Conservation (phyloP, 208 protist species). For the Crithidia brevicula region DNA sequence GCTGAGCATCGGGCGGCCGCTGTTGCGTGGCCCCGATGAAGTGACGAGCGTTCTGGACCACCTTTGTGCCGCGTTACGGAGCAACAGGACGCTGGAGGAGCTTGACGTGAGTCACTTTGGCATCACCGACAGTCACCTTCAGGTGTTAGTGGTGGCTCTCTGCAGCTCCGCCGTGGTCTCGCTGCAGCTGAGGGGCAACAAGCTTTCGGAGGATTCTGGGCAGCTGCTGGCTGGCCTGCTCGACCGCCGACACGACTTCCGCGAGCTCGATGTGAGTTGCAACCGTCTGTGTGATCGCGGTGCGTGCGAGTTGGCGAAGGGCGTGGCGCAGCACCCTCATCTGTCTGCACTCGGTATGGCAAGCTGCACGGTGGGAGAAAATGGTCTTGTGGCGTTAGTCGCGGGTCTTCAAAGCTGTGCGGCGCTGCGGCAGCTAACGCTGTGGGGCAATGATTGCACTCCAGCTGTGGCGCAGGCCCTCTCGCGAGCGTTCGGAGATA, state of each 20-base stretch:
- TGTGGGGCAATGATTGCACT: constrained; percentile 82
- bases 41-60: constrained; percentile 72
- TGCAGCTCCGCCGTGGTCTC: constrained; percentile 42
- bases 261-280: constrained; percentile 53
- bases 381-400: constrained; percentile 52
- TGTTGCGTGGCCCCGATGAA: constrained; percentile 63
- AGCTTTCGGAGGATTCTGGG: constrained; percentile 69
- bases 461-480: constrained; percentile 42
- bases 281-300: constrained; percentile 76
- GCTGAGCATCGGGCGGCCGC: constrained; percentile 69
- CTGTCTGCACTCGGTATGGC: constrained; percentile 44
- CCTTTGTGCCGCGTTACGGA: constrained; percentile 47
- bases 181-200: constrained; percentile 66
- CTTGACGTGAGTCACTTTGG: constrained; percentile 61
- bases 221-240: constrained; percentile 58
- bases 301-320: constrained; percentile 39
- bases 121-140: constrained; percentile 51
- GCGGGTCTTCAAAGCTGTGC: constrained; percentile 38
- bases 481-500: constrained; percentile 43
- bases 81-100: constrained; percentile 52
- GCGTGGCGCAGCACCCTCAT: constrained; percentile 44
- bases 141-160: constrained; percentile 54
- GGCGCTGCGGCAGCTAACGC: constrained; percentile 39
- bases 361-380: constrained; percentile 65
- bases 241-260: constrained; percentile 58